Percentiles rank a stretch among this genome's conserved stretches.
Evolutionary conservation across 2,329 filamentous ascomycete species (phyloP).

Genomic region (Huntiella moniliformis): DNA sequence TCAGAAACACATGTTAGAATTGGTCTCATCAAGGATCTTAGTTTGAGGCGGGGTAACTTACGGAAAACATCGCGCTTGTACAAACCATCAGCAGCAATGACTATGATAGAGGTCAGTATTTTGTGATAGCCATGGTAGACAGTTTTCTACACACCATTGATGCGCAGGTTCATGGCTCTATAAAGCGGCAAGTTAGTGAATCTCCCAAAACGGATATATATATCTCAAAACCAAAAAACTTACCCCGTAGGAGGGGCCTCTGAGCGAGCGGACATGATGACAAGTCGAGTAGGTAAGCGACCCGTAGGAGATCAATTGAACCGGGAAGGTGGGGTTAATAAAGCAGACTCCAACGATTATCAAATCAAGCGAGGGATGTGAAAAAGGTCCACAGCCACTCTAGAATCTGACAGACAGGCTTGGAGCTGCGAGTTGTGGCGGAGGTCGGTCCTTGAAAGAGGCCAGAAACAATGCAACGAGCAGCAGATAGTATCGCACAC

Average conservation of each 20-base stretch:
- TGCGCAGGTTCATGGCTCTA: constrained; percentile 71
- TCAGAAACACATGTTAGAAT: background rate
- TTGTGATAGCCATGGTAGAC: constrained; percentile 8
- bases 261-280: constrained; percentile 7
- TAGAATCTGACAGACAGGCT: too few species aligned
- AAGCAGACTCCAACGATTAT: background rate
- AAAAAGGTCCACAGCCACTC: background rate
- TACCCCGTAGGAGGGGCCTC: constrained; percentile 9
- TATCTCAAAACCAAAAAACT: constrained; percentile 10
- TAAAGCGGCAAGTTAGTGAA: constrained; percentile 7
- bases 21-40: too few species aligned
- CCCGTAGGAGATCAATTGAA: background rate
- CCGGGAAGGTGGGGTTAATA: background rate
- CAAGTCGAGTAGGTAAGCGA: too few species aligned
- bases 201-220: background rate
- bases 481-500: background rate
- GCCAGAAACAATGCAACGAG: background rate
- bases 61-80: constrained; percentile 99
- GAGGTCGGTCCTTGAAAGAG: background rate
- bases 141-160: constrained; percentile 54
- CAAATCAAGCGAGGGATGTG: background rate
- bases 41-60: constrained; percentile 31
- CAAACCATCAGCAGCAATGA: constrained; percentile 94
- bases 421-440: too few species aligned
- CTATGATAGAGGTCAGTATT: constrained; percentile 31